Evolutionary conservation across 805 yeast genomes (phyloP), one percentile per base, ranked within the genome.

Genomic region (Torulaspora maleeae): DNA sequence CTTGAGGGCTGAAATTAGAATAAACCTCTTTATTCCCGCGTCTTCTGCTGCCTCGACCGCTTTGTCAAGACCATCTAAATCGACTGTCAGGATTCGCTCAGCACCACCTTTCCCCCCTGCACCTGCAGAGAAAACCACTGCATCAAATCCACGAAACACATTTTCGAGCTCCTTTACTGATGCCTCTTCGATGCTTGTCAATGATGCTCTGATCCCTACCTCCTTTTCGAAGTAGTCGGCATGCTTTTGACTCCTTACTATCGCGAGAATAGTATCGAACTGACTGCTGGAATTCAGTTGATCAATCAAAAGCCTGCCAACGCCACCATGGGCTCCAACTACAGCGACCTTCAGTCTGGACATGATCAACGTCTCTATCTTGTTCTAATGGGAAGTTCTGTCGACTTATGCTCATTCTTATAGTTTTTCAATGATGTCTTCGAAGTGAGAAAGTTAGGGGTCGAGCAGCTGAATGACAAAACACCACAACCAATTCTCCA

Each of bases 291-390:
- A 51, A 15, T 56, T 64, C 19, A 69, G 64, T 35, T 69, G 60
- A n/a, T 61, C 47, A 10, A 78, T 57, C 10, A 80, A 52, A 1
- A 63, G 56, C 46, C 75, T 71, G 32, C 80, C 86, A n/a, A 80
- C 72, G 47, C 73, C 74, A 27, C 86, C 86, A 58, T 78, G 78
- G 16, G 83, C 82, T 32, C 86, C 86, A 43, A 80, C 63, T 16
- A 80, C 62, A 33, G 74, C 75, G 5, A 75, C 67, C 56, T 62
- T 71, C 20, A 55, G 42, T 43, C 33, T 24, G 11, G 46, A 43
- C 46, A 37, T 43, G 27, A 6, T 4, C 11, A 32, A n/a, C 19
- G 5, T 2, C 35, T 27, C 12, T 12, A 27, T 12, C 28, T 9
- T 27, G 12, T n/a, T n/a, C n/a, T n/a, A n/a, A n/a, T n/a, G n/a